Evolutionary conservation across 1,284 basidiomycete species (phyloP), one percentile per base, ranked within the genome.

Genomic region (Coniferiporia weirii): DNA sequence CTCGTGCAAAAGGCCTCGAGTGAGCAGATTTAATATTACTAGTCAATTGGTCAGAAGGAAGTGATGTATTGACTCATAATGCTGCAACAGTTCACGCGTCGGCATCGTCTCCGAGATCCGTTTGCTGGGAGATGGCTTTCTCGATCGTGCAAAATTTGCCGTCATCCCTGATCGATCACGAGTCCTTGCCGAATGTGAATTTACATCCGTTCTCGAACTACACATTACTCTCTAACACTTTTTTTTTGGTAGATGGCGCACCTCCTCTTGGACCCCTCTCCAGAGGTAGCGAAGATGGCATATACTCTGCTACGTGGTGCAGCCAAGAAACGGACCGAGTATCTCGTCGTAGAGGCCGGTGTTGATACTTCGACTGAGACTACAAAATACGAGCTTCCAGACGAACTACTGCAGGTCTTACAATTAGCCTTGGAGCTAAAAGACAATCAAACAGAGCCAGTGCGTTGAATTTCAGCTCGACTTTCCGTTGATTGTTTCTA

Each of bases 331-430:
- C 79, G 82, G 47, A 93, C 91, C 0, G 88, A 92, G 60, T 72
- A 88, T 59, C 76, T 95, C 47, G 91, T 95, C 17, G 81, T 97
- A 38, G 92, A 97, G 68, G 86, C 88, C 4, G 93, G 88, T 38
- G 84, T 94, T 7, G 87, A 89, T 61, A 76, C 61, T 0, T 67
- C 79, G 0, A 82, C 84, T 54, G 79, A 71, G 32, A 70, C 62
- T 34, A 69, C 81, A 54, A 79, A 76, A 57, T 72, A 77, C 9
- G 75, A 80, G 20, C 72, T 95, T 7, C 91, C 94, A 0, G 9
- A 62, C 0, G 85, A 91, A 65, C 74, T 96, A 10, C 65, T 95
- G 17, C 73, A 75, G 2, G 76, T 93, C n/a, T 67, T 92, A 12
- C 80, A 81, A 60, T 74, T 74, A 22, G 76, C 71, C 32, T 66